These are phyloP conservation scores for Aspergillus sp. DNA, from an alignment of 2,329 filamentous ascomycete genomes.

Conservation along the genomic window DNA sequence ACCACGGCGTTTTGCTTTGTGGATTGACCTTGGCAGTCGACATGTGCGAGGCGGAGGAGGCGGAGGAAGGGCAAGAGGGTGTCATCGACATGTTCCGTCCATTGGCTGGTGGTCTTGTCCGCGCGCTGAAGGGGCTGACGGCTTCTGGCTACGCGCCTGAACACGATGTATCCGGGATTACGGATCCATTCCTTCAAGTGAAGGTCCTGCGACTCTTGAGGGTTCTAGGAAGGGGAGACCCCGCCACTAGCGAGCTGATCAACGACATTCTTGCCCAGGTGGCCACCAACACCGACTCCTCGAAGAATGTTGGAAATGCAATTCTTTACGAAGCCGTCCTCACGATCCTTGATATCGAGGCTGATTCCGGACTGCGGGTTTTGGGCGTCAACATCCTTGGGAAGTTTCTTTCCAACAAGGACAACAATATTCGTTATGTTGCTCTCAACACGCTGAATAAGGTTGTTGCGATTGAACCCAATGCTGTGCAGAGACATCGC, in stretches of 20 bases:
- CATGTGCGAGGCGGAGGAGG: conserved; percentile 90
- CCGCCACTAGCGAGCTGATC: conserved; percentile 86
- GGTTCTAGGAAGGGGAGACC: conserved; percentile 77
- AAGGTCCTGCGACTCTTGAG: conserved; percentile 84
- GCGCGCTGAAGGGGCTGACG: conserved; percentile 82
- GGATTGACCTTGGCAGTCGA: conserved; percentile 84
- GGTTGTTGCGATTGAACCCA: conserved; percentile 94
- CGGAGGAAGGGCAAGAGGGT: conserved; percentile 79
- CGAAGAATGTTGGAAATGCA: conserved; percentile 97
- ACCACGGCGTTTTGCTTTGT: conserved; percentile 89
- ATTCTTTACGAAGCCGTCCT: conserved; percentile 96
- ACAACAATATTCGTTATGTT: conserved; percentile 99
- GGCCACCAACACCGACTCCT: conserved; percentile 93
- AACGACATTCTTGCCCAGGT: conserved; percentile 98
- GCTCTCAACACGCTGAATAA: conserved; percentile 96
- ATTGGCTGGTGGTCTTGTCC: conserved; percentile 74
- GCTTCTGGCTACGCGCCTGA: conserved; percentile 95
- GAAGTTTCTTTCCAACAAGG: conserved; percentile 95
- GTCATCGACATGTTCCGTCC: conserved; percentile 86
- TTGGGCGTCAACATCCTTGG: conserved; percentile 96
- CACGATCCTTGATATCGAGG: conserved; percentile 96
- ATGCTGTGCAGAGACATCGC: conserved; percentile 90
- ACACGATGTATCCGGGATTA: conserved; percentile 96
- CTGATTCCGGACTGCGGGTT: conserved; percentile 86
- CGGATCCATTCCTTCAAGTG: conserved; percentile 94